These are phyloP conservation scores for Mortierella sp. DNA, from an alignment of 371 early-diverging fungal species.

Conservation along the genomic window DNA sequence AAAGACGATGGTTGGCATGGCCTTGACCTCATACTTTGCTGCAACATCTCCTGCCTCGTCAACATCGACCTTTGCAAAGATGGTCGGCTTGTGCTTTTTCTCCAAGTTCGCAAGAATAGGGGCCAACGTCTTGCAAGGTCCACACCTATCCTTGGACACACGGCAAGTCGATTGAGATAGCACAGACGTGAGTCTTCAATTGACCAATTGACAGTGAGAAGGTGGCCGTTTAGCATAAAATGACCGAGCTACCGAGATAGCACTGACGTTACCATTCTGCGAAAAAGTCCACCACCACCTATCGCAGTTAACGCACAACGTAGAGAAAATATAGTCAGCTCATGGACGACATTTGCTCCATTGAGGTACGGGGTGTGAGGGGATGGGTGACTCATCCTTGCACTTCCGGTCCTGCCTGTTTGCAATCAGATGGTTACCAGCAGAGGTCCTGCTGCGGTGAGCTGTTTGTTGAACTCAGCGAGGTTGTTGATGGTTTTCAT, in stretches of 20 bases:
- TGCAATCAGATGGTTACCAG: constrained; percentile 21
- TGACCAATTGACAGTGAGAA: background rate
- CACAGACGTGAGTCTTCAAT: background rate
- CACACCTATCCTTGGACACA: constrained; percentile 37
- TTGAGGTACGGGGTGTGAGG: background rate
- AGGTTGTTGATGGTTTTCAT: constrained; percentile 36
- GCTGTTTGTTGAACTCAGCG: constrained; percentile 26
- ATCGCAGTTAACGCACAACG: background rate
- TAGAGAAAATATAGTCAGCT: background rate
- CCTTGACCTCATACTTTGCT: constrained; percentile 19
- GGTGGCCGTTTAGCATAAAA: background rate
- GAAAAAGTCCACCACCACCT: constrained; percentile 59
- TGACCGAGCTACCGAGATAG: background rate
- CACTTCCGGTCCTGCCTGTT: background rate
- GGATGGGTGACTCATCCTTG: background rate
- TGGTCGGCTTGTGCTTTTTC: constrained; percentile 27
- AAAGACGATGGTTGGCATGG: constrained; percentile 51
- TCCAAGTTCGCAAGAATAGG: constrained; percentile 46
- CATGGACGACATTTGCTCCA: background rate
- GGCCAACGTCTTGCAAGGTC: constrained; percentile 56
- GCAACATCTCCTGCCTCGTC: constrained; percentile 35
- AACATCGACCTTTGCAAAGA: constrained; percentile 54
- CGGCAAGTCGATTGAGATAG: background rate
- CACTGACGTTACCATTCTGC: constrained; percentile 50
- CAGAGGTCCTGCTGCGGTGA: constrained; percentile 36